Conservation (phyloP, 495 filamentous ascomycete species). For the Penicillium tannophilum region DNA sequence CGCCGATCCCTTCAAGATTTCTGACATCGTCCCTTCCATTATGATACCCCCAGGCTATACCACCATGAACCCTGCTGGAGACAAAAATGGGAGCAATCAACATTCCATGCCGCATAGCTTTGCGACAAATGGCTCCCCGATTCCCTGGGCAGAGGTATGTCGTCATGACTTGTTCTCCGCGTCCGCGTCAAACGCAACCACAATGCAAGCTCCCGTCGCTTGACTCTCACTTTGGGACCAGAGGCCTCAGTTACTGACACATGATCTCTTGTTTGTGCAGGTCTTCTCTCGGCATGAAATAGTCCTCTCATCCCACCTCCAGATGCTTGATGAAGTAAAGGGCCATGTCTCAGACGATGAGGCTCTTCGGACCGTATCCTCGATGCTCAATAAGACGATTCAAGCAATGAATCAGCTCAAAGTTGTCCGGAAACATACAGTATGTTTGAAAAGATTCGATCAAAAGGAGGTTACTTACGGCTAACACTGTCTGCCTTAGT, state of each 20-base stretch:
- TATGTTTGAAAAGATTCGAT: slow-evolving; percentile 19
- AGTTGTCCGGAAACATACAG: slow-evolving; percentile 36
- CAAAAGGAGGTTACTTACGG: not conserved
- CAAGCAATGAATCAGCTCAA: slow-evolving; percentile 39
- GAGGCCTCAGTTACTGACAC: not conserved
- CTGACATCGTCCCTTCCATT: slow-evolving; percentile 13
- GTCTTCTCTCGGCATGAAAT: slow-evolving; percentile 40
- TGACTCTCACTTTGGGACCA: not conserved
- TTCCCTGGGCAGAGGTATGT: slow-evolving; percentile 31
- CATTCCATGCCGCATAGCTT: not conserved
- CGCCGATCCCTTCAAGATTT: slow-evolving; percentile 20
- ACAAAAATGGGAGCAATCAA: not conserved
- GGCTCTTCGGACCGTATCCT: slow-evolving; percentile 28
- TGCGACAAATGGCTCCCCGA: slow-evolving; percentile 6
- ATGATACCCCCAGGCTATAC: not conserved
- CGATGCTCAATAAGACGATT: slow-evolving; percentile 43
- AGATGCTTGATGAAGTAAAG: slow-evolving; percentile 35
- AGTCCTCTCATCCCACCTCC: slow-evolving; percentile 38
- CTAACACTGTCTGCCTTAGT: slow-evolving; percentile 8
- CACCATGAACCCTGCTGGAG: slow-evolving; percentile 12
- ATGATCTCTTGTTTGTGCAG: slow-evolving; percentile 11
- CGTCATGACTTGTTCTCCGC: slow-evolving; percentile 4
- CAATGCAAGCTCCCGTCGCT: not conserved
- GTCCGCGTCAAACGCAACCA: not conserved
- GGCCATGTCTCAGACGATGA: slow-evolving; percentile 25